Conservation (phyloP, 805 yeast species). For the Wickerhamomyces bovis region DNA sequence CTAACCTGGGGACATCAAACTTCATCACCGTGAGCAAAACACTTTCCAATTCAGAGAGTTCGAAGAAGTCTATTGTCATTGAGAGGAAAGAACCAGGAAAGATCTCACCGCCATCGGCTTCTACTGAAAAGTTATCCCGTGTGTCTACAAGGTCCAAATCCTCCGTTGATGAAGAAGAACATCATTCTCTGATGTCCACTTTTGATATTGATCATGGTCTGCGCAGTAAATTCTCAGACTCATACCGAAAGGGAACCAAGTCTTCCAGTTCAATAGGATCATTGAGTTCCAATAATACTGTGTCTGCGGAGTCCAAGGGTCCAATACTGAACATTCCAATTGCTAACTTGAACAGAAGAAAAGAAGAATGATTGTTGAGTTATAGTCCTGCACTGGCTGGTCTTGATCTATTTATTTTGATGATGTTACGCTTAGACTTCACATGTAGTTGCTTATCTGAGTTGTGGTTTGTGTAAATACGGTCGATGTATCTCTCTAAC, state of each 20-base stretch:
- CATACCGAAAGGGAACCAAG: slow-evolving; percentile 1
- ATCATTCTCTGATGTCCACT: not conserved
- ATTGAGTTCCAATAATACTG: not conserved
- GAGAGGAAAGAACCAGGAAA: slow-evolving; percentile 9
- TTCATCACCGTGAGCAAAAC: slow-evolving; percentile 3
- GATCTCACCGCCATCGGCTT: slow-evolving; percentile 3
- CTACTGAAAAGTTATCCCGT: slow-evolving; percentile 5
- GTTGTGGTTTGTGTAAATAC: no score
- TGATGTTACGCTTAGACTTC: not conserved
- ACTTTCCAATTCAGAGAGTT: slow-evolving; percentile 4
- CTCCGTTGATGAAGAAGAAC: not conserved
- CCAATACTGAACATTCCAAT: slow-evolving; percentile 21
- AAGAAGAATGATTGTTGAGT: slow-evolving; percentile 8
- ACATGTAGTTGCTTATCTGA: no score
- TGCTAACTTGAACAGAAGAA: slow-evolving; percentile 15
- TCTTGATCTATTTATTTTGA: not conserved
- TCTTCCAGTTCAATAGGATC: not conserved
- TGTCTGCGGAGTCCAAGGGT: slow-evolving; percentile 6
- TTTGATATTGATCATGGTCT: not conserved
- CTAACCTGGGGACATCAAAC: slow-evolving; percentile 1
- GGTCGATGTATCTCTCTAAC: no score
- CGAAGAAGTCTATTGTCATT: not conserved
- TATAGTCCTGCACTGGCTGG: no score
- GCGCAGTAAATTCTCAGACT: not conserved
- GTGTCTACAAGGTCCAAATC: slow-evolving; percentile 3